phyloP scores from a whole-genome alignment of 305 asterid genomes.

The Solanum hybrid region DNA sequence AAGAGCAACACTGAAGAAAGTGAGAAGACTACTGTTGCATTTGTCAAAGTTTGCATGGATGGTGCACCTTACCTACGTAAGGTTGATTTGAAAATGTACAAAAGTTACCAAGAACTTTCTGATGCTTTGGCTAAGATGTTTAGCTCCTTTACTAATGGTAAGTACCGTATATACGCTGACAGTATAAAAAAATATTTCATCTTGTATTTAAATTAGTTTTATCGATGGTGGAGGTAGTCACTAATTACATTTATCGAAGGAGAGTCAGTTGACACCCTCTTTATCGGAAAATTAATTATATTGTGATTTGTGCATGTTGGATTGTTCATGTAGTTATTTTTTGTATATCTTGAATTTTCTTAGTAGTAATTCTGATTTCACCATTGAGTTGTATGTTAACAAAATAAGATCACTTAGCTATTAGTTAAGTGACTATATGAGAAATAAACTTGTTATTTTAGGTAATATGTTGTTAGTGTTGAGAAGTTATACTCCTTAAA shows the following conservation, averaged over 20 bases:
- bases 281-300: neutral
- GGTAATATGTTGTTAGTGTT: neutral
- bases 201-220: neutral
- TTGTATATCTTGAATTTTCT: neutral
- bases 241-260: neutral
- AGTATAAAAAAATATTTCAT: neutral
- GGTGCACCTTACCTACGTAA: conserved; percentile 93
- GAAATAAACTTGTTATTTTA: neutral
- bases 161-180: neutral
- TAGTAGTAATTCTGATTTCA: neutral
- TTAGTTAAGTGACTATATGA: neutral
- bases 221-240: neutral
- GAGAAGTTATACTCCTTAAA: neutral
- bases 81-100: conserved; percentile 78
- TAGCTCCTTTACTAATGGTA: conserved; percentile 81
- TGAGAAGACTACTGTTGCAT: neutral
- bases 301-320: neutral
- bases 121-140: conserved; percentile 93
- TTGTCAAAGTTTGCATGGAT: conserved; percentile 52
- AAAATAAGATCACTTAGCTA: neutral
- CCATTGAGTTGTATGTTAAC: neutral
- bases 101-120: conserved; percentile 61
- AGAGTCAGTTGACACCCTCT: neutral
- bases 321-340: neutral
- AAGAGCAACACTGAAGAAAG: too few relatives aligned